Evolutionary conservation across 768 basidiomycete genomes (phyloP).

Genomic region (Mycena floridula): DNA sequence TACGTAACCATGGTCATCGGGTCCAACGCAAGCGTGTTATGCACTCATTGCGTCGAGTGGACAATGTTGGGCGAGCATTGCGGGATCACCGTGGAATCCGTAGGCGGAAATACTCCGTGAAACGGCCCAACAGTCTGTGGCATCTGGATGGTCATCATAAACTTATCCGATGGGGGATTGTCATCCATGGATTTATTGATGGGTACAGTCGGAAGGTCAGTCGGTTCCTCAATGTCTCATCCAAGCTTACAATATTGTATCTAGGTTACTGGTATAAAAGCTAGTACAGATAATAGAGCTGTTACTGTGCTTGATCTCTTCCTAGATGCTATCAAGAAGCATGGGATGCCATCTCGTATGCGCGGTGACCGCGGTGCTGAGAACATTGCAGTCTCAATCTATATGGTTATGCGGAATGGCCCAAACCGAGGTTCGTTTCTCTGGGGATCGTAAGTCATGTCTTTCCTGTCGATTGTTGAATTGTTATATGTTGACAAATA

Average conservation of each 20-base stretch:
- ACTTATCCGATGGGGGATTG: neutral
- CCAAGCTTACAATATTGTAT: neutral
- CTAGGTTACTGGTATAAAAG: conserved; percentile 15
- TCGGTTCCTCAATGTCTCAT: neutral
- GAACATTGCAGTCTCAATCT: conserved; percentile 20
- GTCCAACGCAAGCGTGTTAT: too few relatives aligned
- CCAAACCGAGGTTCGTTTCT: neutral
- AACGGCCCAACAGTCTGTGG: too few relatives aligned
- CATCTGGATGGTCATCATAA: too few relatives aligned
- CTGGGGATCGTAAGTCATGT: conserved; percentile 9
- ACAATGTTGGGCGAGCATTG: neutral
- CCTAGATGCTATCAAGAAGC: too few relatives aligned
- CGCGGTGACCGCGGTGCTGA: conserved; percentile 23
- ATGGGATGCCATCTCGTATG: too few relatives aligned
- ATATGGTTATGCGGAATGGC: neutral
- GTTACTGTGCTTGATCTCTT: too few relatives aligned
- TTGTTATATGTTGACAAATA: conserved; percentile 7
- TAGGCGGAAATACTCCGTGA: neutral
- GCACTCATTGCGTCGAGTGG: too few relatives aligned
- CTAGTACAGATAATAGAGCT: conserved; percentile 19
- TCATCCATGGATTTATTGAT: neutral
- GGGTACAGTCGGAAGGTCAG: neutral
- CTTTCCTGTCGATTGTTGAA: neutral
- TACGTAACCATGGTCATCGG: neutral
- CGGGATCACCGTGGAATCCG: neutral